Base-by-base conservation (phyloP, 148 eudicot genomes). In the Salicornia ramosissima region DNA sequence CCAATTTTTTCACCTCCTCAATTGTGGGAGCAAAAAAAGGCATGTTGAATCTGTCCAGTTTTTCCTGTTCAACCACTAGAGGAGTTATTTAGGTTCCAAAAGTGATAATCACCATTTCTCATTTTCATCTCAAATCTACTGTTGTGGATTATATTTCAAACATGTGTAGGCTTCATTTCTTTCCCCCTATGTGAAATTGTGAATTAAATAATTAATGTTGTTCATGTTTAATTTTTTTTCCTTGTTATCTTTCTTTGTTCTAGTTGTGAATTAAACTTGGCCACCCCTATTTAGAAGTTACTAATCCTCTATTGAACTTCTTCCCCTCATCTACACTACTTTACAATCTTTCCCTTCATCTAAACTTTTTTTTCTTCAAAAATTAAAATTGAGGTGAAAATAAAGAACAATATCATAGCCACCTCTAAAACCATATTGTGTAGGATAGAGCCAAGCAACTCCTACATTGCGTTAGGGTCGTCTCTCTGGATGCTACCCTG, bases 351-450 rank as follows among this genome's bases (percentile, higher is more conserved):
- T 55, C n/a, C n/a, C n/a, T n/a, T n/a, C n/a, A 55, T 55, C 2
- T 55, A 5, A 10, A 55, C n/a, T n/a, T 5, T 25, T 55, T 3
- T 25, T 25, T 26, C 12, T 19, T 1, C 19, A 11, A 19, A 55
- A 12, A 2, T 18, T 19, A 30, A 9, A 30, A 30, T 58, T 18
- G 40, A 30, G 40, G 12, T 31, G 45, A 34, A 55, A 55, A 55
- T 6, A 55, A 1, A 13, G 34, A n/a, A n/a, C n/a, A n/a, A 49
- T 12, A 26, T 14, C 11, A 4, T 15, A 39, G n/a, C 43, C 61
- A 81, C 87, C 90, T 77, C 60, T 40, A 28, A 25, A 26, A 68
- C 82, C 82, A 75, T 74, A 36, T 71, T 76, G 0, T 74, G 65
- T 30, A 78, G 75, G 53, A 83, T 68, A 25, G 61, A 56, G 33